These are phyloP conservation scores for Trichoderma citrinoviride DNA, from an alignment of 2,329 filamentous ascomycete species.

Conservation along the genomic window DNA sequence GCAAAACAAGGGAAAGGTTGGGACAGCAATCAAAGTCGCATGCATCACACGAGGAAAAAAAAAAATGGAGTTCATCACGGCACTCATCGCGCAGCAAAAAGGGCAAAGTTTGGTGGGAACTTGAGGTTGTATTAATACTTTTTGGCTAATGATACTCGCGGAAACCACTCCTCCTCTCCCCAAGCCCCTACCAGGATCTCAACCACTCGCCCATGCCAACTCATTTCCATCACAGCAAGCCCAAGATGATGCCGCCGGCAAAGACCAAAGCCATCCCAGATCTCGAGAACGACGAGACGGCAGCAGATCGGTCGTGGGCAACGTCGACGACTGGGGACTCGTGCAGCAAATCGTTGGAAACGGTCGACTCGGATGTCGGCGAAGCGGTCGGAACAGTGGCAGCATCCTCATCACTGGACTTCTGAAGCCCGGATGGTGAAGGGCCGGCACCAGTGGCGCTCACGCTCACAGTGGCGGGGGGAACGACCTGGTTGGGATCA, in stretches of 20 bases:
- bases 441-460: no score
- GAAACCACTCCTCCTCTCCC: neutral
- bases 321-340: constrained; percentile 12
- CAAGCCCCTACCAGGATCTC: neutral
- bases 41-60: no score
- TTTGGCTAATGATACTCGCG: no score
- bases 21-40: no score
- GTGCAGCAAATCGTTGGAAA: neutral
- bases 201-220: neutral
- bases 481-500: neutral
- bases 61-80: no score
- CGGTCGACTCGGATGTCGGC: neutral
- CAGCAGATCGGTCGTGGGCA: constrained; percentile 22
- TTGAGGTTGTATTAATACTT: no score
- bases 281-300: constrained; percentile 30
- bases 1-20: no score
- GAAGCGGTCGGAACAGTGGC: neutral
- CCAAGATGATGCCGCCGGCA: constrained; percentile 32
- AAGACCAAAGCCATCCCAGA: constrained; percentile 29
- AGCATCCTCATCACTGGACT: neutral
- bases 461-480: neutral
- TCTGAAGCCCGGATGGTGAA: neutral
- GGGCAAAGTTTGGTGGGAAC: no score
- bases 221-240: constrained; percentile 28
- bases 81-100: no score